A percentile compares a stretch with the other conserved stretches of the same genome.
phyloP scores from a whole-genome alignment of 305 asterid genomes.

The Fraxinus xanthoxyloides region DNA sequence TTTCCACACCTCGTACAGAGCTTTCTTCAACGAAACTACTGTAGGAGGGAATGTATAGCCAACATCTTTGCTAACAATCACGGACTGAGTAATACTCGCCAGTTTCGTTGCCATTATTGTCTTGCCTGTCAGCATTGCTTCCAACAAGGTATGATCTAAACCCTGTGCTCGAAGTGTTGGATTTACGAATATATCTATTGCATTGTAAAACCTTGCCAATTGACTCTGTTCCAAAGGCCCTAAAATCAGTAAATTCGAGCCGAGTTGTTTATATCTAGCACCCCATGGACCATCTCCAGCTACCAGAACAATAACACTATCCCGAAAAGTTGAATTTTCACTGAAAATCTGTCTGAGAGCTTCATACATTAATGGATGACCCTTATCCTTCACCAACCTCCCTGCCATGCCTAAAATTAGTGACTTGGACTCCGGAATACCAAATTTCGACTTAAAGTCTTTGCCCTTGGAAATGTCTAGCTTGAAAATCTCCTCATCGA shows the following conservation, averaged over 20 bases:
- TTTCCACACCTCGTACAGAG: conserved; percentile 51
- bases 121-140: conserved; percentile 70
- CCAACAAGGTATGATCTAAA: conserved; percentile 72
- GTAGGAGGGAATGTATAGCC: conserved; percentile 73
- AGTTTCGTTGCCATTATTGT: conserved; percentile 72
- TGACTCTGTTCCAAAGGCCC: conserved; percentile 58
- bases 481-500: conserved; percentile 64
- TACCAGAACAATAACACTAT: conserved; percentile 47
- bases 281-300: conserved; percentile 94
- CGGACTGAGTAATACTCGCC: conserved; percentile 61
- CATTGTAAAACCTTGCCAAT: conserved; percentile 56
- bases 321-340: conserved; percentile 44
- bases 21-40: conserved; percentile 49
- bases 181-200: conserved; percentile 55
- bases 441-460: conserved; percentile 24
- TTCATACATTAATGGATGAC: conserved; percentile 66
- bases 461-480: conserved; percentile 29
- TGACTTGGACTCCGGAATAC: conserved; percentile 35
- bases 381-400: conserved; percentile 79
- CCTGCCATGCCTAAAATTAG: conserved; percentile 67
- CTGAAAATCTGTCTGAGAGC: conserved; percentile 60
- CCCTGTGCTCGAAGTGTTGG: conserved; percentile 87
- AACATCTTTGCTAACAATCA: conserved; percentile 48
- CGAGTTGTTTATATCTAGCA: conserved; percentile 56
- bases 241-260: conserved; percentile 45